Base-by-base conservation (phyloP, 352 stramenopile species). In the Globisporangium ultimum region DNA sequence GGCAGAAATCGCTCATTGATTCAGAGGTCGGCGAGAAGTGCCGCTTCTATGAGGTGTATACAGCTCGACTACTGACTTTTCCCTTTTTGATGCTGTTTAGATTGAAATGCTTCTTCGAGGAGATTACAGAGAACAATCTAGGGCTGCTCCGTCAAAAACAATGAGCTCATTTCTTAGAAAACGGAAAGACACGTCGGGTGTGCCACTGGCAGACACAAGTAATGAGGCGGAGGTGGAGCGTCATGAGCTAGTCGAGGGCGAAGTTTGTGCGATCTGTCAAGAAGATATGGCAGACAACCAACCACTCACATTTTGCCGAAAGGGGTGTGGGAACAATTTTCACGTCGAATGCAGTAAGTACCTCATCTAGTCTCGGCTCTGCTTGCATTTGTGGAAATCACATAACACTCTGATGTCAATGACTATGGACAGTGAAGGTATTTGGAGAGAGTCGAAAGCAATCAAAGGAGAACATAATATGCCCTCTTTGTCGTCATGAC, bases 1-100 rank as follows among this genome's bases (percentile, higher is more conserved):
- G 85, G 85, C 85, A 95, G 61, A 89, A 91, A 56, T 93, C 85
- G 8, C 68, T 95, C 22, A 80, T 91, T 43, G 85, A 95, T 63
- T 92, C 78, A 11, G 85, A 95, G 76, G 80, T 87, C 32, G 2
- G 32, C n/a, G 13, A 17, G 24, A 2, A 28, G 24, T 28, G 24
- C 24, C 24, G 18, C 48, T 45, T n/a, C n/a, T 12, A 50, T 46
- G n/a, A 1, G 13, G 11, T 42, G 28, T 54, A 22, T 51, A 9
- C 0, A 13, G 5, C 48, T 20, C 48, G 18, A 17, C 43, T 34
- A 13, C 24, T 58, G 8, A 41, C 14, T 38, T 24, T 52, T 18
- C 13, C 14, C 43, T 22, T 38, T 20, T 28, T 5, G 24, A 28
- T 28, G 24, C 24, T 28, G 24, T 6, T 3, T 43, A 91, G 79